Conservation (phyloP, 768 basidiomycete species). For the Obba rivulosa region DNA sequence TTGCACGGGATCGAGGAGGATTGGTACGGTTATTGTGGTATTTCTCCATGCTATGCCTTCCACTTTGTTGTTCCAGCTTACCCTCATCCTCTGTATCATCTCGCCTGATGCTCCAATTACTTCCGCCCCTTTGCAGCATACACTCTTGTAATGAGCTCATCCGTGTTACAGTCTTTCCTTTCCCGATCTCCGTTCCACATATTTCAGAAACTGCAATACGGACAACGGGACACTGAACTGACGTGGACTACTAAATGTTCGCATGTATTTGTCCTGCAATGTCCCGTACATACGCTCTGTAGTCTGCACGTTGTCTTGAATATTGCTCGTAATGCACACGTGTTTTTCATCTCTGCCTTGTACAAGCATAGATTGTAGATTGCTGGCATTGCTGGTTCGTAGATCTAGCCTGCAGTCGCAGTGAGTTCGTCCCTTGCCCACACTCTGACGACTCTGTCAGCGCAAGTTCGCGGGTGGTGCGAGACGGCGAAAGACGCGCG, state of each 20-base stretch:
- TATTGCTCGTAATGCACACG: too few relatives aligned
- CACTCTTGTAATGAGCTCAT: slow-evolving; percentile 4
- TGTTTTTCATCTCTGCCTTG: too few relatives aligned
- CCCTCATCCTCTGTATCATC: slow-evolving; percentile 13
- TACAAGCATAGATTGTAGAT: too few relatives aligned
- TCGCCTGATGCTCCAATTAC: slow-evolving; percentile 11
- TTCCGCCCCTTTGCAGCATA: slow-evolving; percentile 8
- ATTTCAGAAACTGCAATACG: slow-evolving; percentile 8
- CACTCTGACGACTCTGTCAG: too few relatives aligned
- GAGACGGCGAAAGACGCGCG: too few relatives aligned
- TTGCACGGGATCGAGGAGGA: slow-evolving; percentile 4
- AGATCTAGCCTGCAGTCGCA: too few relatives aligned
- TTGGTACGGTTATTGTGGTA: slow-evolving; percentile 7
- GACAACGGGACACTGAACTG: slow-evolving; percentile 17
- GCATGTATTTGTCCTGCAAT: slow-evolving; percentile 21
- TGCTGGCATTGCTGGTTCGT: too few relatives aligned
- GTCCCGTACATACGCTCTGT: slow-evolving; percentile 4
- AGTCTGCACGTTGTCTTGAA: too few relatives aligned
- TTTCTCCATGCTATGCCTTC: slow-evolving; percentile 1
- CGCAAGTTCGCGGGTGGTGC: too few relatives aligned
- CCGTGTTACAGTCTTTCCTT: neutral
- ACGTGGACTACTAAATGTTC: slow-evolving; percentile 19
- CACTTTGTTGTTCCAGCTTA: neutral
- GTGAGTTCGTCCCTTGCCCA: too few relatives aligned
- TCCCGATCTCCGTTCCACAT: neutral